Percentiles rank a stretch among this genome's conserved stretches.
Conservation (phyloP, 371 early-diverging fungal species). For the Rhizomucor pusillus region DNA sequence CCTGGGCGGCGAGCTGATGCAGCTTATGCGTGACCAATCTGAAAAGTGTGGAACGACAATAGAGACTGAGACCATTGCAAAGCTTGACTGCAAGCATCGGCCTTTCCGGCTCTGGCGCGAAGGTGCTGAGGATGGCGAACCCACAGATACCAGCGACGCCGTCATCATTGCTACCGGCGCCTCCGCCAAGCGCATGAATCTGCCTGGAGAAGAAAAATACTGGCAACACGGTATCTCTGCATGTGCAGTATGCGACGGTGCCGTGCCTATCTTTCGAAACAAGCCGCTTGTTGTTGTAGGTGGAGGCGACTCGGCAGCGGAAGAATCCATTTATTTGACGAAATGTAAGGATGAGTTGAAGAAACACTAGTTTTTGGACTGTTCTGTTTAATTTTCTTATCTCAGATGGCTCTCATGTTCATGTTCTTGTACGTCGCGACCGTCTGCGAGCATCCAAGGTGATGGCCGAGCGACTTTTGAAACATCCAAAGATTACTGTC, state of each 20-base stretch:
- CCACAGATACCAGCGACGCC: conserved; percentile 75
- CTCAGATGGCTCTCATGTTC: conserved; percentile 83
- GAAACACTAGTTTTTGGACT: background rate
- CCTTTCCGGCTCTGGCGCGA: conserved; percentile 95
- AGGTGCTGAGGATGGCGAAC: conserved; percentile 64
- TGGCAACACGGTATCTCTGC: conserved; percentile 94
- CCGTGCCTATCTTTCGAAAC: conserved; percentile 95
- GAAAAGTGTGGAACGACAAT: conserved; percentile 82
- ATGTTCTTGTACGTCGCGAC: conserved; percentile 94
- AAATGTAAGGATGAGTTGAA: conserved; percentile 61
- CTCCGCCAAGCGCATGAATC: conserved; percentile 91
- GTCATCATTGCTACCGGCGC: conserved; percentile 99
- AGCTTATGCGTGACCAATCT: conserved; percentile 81
- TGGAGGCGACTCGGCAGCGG: conserved; percentile 99
- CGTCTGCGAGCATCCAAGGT: conserved; percentile 95
- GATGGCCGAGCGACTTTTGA: conserved; percentile 86
- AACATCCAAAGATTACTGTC: conserved; percentile 89
- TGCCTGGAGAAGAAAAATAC: conserved; percentile 55
- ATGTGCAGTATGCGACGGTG: conserved; percentile 99
- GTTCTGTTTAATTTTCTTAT: conserved; percentile 4
- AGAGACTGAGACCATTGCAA: conserved; percentile 87
- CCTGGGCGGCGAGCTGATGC: conserved; percentile 79
- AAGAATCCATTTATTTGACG: conserved; percentile 96
- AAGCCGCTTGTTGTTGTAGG: conserved; percentile 95
- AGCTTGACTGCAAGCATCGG: conserved; percentile 74